phyloP scores from a whole-genome alignment of 352 stramenopile species.

The Plasmopara viticola region DNA sequence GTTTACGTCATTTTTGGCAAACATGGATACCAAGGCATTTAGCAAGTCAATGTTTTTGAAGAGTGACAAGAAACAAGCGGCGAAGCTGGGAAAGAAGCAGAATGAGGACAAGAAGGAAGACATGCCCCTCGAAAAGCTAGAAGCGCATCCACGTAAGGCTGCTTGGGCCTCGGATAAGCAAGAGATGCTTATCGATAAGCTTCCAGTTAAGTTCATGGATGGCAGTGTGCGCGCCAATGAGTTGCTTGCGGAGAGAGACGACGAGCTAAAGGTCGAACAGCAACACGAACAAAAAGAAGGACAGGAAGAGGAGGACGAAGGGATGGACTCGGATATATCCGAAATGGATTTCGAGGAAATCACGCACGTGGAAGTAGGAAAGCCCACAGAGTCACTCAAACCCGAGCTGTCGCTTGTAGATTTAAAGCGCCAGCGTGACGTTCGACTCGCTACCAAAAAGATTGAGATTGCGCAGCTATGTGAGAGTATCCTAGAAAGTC shows the following conservation, averaged over 20 bases:
- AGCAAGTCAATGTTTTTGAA: conserved; percentile 28
- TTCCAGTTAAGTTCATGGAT: conserved; percentile 85
- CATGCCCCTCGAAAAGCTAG: conserved; percentile 70
- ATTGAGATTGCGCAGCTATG: conserved; percentile 85
- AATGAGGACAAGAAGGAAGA: conserved; percentile 30
- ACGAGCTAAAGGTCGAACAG: conserved; percentile 22
- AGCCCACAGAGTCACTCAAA: conserved; percentile 3
- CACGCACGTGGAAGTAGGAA: conserved; percentile 19
- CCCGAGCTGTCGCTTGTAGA: conserved; percentile 41
- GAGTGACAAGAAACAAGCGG: conserved; percentile 33
- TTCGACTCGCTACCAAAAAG: conserved; percentile 77
- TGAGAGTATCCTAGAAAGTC: conserved; percentile 83
- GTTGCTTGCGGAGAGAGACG: conserved; percentile 43
- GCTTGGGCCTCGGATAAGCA: conserved; percentile 54
- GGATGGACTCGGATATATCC: conserved; percentile 59
- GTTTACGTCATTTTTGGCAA: conserved; percentile 68
- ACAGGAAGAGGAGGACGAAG: conserved; percentile 34
- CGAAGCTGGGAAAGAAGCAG: conserved; percentile 27
- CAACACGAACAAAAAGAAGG: conserved; percentile 36
- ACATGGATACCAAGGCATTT: conserved; percentile 71
- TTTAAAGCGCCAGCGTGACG: conserved; percentile 55
- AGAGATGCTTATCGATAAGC: conserved; percentile 57
- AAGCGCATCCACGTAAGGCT: conserved; percentile 56
- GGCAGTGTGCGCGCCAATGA: conserved; percentile 74
- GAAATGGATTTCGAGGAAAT: conserved; percentile 83